Base-by-base conservation (phyloP, 83 land plant genomes). In the Diphasiastrum complanatum region DNA sequence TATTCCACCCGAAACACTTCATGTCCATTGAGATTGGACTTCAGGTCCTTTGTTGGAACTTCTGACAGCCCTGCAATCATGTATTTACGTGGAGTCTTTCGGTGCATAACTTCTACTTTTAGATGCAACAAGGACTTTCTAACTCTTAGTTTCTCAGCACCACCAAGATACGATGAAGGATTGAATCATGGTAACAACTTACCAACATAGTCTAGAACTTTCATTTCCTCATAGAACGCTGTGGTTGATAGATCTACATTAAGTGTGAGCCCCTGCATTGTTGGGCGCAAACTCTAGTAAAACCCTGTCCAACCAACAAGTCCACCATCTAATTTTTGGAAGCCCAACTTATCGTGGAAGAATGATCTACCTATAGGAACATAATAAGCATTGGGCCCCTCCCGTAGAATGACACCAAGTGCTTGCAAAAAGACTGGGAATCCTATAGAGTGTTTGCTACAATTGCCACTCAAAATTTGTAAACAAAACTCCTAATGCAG, bases 351-450 rank as follows among this genome's bases (percentile, higher is more conserved):
- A 34, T 56, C 49, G 11, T 85, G 73, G 52, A 82, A 88, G 38
- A 85, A 61, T 23, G 86, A 84, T 45, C 90, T 61, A 47, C 86
- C 82, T 1, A 80, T 60, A 1, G 82, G 67, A 51, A 79, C 70
- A 60, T 85, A 88, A 2, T 72, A 70, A 68, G 79, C 81, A 0
- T 45, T 63, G 1, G 89, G 71, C 38, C 67, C 43, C 69, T 88
- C 90, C 28, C 95, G 47, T 32, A 88, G 47, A 8, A 80, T 82
- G 45, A 88, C 77, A 67, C 85, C 95, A 35, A 88, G 45, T 12
- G 95, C 95, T 54, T 85, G 95, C 23, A 88, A 72, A 57, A 79
- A 82, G 23, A n/a, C n/a, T n/a, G n/a, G n/a, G n/a, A n/a, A n/a
- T n/a, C n/a, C n/a, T n/a, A n/a, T n/a, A n/a, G n/a, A n/a, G n/a